Base-by-base conservation (phyloP, 2,329 filamentous ascomycete species). In the Sodiomyces alkalinus region DNA sequence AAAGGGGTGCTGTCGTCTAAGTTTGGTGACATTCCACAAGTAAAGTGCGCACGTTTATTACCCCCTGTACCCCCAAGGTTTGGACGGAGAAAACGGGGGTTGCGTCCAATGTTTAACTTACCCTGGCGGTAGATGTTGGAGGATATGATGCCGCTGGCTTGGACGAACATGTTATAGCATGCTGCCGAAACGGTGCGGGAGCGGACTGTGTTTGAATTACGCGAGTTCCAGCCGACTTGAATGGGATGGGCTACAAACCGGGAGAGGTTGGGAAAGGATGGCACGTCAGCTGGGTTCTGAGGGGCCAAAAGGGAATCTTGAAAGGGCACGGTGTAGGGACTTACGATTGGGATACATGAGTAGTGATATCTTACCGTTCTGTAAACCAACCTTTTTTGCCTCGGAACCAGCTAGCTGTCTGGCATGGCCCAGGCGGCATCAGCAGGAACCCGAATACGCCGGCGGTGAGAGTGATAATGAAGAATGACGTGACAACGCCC, bases 161-260 rank as follows among this genome's bases (percentile, higher is more conserved):
- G 60, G 2, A 58, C 52, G 17, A 49, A 56, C 57, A 64, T 64
- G 41, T 76, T 77, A 47, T 77, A 77, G n/a, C 70, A 49, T 0
- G 69, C 73, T 1, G 68, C 64, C 0, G 68, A 68, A 4, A 79
- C 68, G 2, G 73, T 69, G 4, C 74, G 53, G 2, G 66, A 67
- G 3, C 71, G 58, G 2, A 78, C 73, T 1, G 62, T 58, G 31
- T 72, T 71, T 1, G 69, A 63, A 40, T 79, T 79, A 28, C 65
- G 52, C 1, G 54, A 58, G 37, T 54, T 57, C 55, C 56, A 60
- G 14, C 44, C 56, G 4, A 61, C 58, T 38, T 59, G 56, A 17
- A 63, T 57, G 1, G 59, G 49, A 36, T 65, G 55, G n/a, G 53
- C 49, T 56, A 34, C 7, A 18, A 15, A 27, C 21, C 1, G 30